Base-by-base conservation (phyloP, 441 rosid genomes). In the Isatis lusitanica region DNA sequence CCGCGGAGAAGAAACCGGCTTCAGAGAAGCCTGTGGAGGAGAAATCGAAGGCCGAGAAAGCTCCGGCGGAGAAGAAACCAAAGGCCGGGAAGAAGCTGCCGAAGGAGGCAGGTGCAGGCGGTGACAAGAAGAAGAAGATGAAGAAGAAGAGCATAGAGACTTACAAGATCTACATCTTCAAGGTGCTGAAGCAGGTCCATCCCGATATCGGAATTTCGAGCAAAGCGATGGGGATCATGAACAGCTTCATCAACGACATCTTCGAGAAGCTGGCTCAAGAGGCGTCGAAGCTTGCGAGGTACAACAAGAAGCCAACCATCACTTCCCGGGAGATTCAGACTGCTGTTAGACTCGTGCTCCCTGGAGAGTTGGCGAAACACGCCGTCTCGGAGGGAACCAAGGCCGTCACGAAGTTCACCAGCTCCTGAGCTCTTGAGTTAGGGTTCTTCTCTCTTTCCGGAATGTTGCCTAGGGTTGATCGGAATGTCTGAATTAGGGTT, bases 121-220 rank as follows among this genome's bases (percentile, higher is more conserved):
- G 70, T 0, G 79, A 70, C 47, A 74, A 79, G 73, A 79, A 79
- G 79, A 79, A 47, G 17, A 79, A 79, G 76, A 59, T 47, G 60
- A 58, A 31, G 65, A 79, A 79, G 79, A 79, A 79, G 79, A 79
- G 65, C 51, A 8, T 44, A 2, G 79, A 74, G 76, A 79, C 82
- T 0, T 79, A 79, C 82, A 79, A 79, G 79, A 79, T 74, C 73
- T 79, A 79, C 76, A 79, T 79, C 70, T 79, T 79, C 70, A 79
- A 79, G 79, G 82, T 79, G 0, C 42, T 79, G 3, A 79, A 79
- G 70, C 82, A 79, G 11, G 82, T 79, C 1, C 82, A 79, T 53
- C 82, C 82, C 0, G 82, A 79, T 43, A 79, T 79, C 55, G 82
- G 82, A 2, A 79, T 79, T 66, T 79, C 82, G 0, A 79, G 82